Evolutionary conservation across 805 yeast species (phyloP).

Genomic region (Candida corydali): DNA sequence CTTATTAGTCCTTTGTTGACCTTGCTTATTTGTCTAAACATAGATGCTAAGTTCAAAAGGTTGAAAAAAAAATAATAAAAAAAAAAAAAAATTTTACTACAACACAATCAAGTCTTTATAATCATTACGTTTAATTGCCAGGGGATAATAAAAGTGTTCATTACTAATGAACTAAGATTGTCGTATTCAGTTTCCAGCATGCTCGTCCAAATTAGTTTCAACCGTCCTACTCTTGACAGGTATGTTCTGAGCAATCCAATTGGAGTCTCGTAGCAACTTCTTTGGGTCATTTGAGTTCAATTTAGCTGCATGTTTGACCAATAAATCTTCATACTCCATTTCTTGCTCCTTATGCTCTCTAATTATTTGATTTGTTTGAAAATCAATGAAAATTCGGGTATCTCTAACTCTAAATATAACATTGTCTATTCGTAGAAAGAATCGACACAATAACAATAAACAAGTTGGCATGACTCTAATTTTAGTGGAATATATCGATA

Average conservation of each 20-base stretch:
- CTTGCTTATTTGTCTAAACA: constrained; percentile 1
- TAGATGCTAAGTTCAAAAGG: neutral
- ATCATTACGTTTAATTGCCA: no score
- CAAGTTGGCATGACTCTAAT: constrained; percentile 87
- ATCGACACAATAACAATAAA: constrained; percentile 65
- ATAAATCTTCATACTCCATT: constrained; percentile 28
- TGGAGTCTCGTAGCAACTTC: constrained; percentile 62
- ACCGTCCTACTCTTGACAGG: constrained; percentile 31
- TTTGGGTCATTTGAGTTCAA: constrained; percentile 31
- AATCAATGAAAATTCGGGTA: constrained; percentile 79
- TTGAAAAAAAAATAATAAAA: neutral
- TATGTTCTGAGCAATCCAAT: constrained; percentile 63
- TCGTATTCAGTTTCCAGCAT: no score
- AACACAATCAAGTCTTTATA: no score
- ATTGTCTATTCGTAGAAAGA: constrained; percentile 85
- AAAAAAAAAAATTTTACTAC: neutral
- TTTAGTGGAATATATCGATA: constrained; percentile 70
- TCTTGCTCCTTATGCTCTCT: constrained; percentile 73
- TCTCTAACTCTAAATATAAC: constrained; percentile 83
- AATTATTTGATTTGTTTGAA: constrained; percentile 56
- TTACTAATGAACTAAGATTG: no score
- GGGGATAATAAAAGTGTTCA: no score
- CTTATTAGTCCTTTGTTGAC: neutral
- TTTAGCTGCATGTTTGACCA: constrained; percentile 20
- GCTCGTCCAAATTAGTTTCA: constrained; percentile 1